Evolutionary conservation across 2,329 filamentous ascomycete genomes (phyloP).

Genomic region (Cadophora sp.): DNA sequence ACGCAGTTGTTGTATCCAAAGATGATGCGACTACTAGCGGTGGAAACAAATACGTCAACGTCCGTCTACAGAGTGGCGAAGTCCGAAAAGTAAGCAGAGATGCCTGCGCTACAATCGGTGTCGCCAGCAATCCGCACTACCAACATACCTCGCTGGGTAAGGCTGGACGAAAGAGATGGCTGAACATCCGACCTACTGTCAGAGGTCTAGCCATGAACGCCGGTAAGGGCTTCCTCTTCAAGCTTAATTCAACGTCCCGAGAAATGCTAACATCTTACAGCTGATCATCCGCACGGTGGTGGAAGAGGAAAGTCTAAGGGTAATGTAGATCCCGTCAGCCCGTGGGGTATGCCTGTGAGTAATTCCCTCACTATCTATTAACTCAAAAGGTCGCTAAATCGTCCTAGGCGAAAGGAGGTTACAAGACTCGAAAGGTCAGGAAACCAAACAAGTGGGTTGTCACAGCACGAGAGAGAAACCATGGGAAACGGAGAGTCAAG

Average conservation of each 20-base stretch:
- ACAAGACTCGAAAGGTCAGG: constrained; percentile 88
- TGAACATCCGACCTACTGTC: constrained; percentile 93
- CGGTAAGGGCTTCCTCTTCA: constrained; percentile 56
- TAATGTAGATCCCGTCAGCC: constrained; percentile 92
- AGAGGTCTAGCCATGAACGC: constrained; percentile 99
- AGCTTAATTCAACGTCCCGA: constrained; percentile 28
- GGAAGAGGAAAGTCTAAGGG: constrained; percentile 99
- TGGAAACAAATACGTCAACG: constrained; percentile 78
- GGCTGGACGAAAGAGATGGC: constrained; percentile 90
- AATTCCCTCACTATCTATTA: constrained; percentile 38
- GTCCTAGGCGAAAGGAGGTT: constrained; percentile 76
- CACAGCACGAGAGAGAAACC: constrained; percentile 81
- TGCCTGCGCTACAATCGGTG: constrained; percentile 92
- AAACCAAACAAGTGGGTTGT: constrained; percentile 95
- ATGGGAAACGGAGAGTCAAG: constrained; percentile 84
- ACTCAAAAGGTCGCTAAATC: constrained; percentile 39
- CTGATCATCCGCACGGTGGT: constrained; percentile 98
- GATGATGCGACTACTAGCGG: constrained; percentile 74
- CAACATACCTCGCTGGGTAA: constrained; percentile 93
- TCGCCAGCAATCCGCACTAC: constrained; percentile 91
- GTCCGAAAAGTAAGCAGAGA: constrained; percentile 88
- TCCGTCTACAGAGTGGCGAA: constrained; percentile 91
- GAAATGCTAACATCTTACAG: constrained; percentile 49
- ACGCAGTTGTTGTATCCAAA: constrained; percentile 87
- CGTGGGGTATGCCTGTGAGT: constrained; percentile 93